Evolutionary conservation across 352 stramenopile species (phyloP), one percentile per base, ranked within the genome.

Genomic region (Blastocystis sp.): DNA sequence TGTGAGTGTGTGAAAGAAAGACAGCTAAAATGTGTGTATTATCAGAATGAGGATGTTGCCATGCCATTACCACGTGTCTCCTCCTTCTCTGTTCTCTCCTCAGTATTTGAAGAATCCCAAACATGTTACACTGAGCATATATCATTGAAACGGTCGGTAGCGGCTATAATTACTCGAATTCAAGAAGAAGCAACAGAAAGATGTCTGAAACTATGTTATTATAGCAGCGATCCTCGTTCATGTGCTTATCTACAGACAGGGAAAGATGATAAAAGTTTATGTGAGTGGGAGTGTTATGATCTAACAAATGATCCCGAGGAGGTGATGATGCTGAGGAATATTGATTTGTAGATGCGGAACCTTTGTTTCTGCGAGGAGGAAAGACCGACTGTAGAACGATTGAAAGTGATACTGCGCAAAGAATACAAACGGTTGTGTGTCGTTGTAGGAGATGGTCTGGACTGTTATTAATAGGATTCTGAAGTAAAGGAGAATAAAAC

Each of bases 151-250:
- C 68, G 68, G 19, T 58, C 68, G 15, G 44, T 79, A 30, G 68
- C 68, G 17, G 68, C 51, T 13, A 22, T 77, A 1, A 22, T 79
- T 13, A 35, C 37, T 35, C 37, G 30, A 53, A 33, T 70, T 2
- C 60, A 33, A 22, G 22, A 24, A 1, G 30, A 53, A 22, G 2
- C 15, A 22, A 24, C 11, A 24, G 15, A 53, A 3, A 35, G 44
- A 6, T 15, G 40, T 27, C 56, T 79, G 68, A 79, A 79, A 53
- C 37, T 79, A 44, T 79, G 68, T 53, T 79, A 79, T n/a, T 79
- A 79, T 53, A 60, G 40, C 19, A 79, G 68, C 15, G 68, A 79
- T 56, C 68, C 68, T 44, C 68, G 68, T 11, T 79, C 68, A 3
- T 76, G 64, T 48, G 64, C 30, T 19, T n/a, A 48, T 22, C 6